phyloP scores from a whole-genome alignment of 108 stramenopile species.

The Heterococcus sp. region DNA sequence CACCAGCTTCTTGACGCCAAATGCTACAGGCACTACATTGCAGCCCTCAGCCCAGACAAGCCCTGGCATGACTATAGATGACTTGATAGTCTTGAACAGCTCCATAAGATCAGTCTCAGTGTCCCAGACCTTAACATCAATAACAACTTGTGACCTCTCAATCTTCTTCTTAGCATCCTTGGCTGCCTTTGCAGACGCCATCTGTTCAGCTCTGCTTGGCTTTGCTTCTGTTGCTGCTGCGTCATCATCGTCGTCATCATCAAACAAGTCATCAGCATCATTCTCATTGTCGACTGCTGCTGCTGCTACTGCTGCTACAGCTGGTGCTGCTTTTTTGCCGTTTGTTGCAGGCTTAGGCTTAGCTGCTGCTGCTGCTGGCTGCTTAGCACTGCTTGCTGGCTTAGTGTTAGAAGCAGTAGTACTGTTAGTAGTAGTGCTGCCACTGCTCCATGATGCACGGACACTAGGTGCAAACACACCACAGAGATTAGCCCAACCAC shows the following conservation, averaged over 20 bases:
- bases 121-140: constrained; percentile 59
- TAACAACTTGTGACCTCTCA: constrained; percentile 39
- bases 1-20: constrained; percentile 51
- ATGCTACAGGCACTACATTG: constrained; percentile 43
- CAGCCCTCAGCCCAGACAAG: constrained; percentile 44
- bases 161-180: constrained; percentile 48
- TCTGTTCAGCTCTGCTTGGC: constrained; percentile 21
- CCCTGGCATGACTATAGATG: constrained; percentile 19
- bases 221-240: not conserved
- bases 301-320: not conserved
- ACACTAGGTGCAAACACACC: constrained; percentile 26
- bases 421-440: constrained; percentile 1
- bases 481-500: constrained; percentile 35
- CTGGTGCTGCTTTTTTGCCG: not conserved
- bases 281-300: constrained; percentile 3
- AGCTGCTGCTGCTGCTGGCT: not conserved
- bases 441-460: constrained; percentile 22
- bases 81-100: constrained; percentile 36
- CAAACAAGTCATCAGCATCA: constrained; percentile 50
- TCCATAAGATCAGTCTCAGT: constrained; percentile 49
- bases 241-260: constrained; percentile 44
- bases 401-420: not conserved
- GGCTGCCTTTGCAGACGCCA: constrained; percentile 41
- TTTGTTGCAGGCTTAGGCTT: not conserved
- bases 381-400: not conserved